Base-by-base conservation (phyloP, 257 asterid genomes). In the Plantago ovata region DNA sequence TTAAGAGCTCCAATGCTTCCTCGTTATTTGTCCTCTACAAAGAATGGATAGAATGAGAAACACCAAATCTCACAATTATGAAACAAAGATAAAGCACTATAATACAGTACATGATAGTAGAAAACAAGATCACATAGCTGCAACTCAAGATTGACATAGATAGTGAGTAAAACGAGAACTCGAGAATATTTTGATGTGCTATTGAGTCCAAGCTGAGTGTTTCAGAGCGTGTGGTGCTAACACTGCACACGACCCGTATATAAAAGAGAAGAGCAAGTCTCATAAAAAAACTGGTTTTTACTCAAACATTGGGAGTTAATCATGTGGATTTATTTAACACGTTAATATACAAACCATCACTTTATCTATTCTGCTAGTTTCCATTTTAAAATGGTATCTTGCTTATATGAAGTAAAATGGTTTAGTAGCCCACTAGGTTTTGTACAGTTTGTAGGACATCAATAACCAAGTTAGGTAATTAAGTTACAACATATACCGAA, bases 1-100 rank as follows among this genome's bases (percentile, higher is more conserved):
- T 79, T 76, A 88, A 71, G 65, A 88, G 87, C 77, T 83, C 96
- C 80, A 88, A 70, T 73, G 96, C 96, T 74, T 85, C 96, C 62
- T 83, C 90, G 18, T 70, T 58, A 69, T 83, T 85, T 68, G 94
- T 65, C 67, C 79, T 79, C 95, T 87, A 70, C 60, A 73, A 58
- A 44, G 32, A 74, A 72, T 23, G 40, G 36, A 19, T 28, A 62
- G 49, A 53, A 71, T 67, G 49, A 70, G 64, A 40, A n/a, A 53
- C 36, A 54, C 45, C 60, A 56, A 52, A 72, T 55, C 45, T 52
- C 62, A 69, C 32, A 53, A 50, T 56, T 32, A 28, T 53, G 33
- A 14, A 19, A 28, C 20, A 48, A 22, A 56, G 36, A 43, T 28
- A 56, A 13, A 48, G 7, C 20, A 12, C 9, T 48, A 48, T 20